Conservation (phyloP, 2,329 filamentous ascomycete species). For the Ascochyta lentis region DNA sequence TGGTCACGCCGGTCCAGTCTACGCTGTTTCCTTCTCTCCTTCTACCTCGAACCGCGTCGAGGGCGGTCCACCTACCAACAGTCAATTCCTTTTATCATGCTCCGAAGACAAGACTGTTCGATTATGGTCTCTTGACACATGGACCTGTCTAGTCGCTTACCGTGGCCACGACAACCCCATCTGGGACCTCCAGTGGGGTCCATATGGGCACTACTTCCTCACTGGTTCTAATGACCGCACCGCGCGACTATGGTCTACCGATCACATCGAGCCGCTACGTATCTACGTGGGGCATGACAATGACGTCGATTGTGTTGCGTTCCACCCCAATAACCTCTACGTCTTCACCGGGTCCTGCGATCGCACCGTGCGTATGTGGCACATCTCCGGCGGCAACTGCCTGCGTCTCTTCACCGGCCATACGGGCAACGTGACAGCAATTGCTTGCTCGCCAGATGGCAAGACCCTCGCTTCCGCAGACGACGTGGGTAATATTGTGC, state of each 20-base stretch:
- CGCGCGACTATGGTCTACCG: slow-evolving; percentile 88
- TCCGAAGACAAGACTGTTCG: slow-evolving; percentile 88
- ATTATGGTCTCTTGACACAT: slow-evolving; percentile 91
- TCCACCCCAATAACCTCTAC: slow-evolving; percentile 94
- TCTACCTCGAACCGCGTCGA: slow-evolving; percentile 60
- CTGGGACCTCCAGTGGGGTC: slow-evolving; percentile 87
- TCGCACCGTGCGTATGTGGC: slow-evolving; percentile 97
- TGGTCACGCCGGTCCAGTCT: slow-evolving; percentile 89
- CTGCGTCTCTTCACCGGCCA: slow-evolving; percentile 94
- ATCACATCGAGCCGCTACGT: slow-evolving; percentile 86
- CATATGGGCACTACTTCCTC: slow-evolving; percentile 93
- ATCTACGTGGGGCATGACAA: slow-evolving; percentile 93
- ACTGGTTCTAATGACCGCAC: slow-evolving; percentile 89
- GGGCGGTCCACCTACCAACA: slow-evolving; percentile 61
- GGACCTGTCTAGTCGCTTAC: slow-evolving; percentile 92
- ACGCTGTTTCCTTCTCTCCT: slow-evolving; percentile 87
- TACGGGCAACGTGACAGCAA: slow-evolving; percentile 80
- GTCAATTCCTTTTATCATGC: slow-evolving; percentile 83
- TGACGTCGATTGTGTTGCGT: slow-evolving; percentile 87
- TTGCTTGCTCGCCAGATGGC: slow-evolving; percentile 86
- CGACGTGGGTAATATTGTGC: slow-evolving; percentile 83
- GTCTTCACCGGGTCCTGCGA: slow-evolving; percentile 93
- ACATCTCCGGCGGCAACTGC: slow-evolving; percentile 83
- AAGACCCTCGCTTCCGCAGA: slow-evolving; percentile 92
- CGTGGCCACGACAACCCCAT: slow-evolving; percentile 91